These are phyloP conservation scores for Articulospora tetracladia DNA, from an alignment of 495 filamentous ascomycete genomes.

Conservation along the genomic window DNA sequence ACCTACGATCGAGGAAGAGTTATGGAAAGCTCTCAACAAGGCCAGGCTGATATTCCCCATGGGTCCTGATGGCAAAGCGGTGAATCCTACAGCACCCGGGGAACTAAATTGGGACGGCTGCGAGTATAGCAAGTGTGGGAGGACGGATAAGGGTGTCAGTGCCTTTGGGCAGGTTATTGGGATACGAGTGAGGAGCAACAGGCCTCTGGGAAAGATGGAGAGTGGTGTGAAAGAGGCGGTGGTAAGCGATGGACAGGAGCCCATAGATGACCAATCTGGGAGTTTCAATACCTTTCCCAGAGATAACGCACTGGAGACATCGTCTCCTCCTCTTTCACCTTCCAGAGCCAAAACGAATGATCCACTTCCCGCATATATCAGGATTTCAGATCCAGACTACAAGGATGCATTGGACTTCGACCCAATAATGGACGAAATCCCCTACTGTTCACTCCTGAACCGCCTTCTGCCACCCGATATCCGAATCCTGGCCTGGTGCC, in stretches of 20 bases:
- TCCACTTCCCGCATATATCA: conserved; percentile 5
- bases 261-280: conserved; percentile 16
- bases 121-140: conserved; percentile 90
- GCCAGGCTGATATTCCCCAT: conserved; percentile 75
- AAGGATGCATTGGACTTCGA: conserved; percentile 54
- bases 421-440: conserved; percentile 74
- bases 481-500: conserved; percentile 88
- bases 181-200: conserved; percentile 73
- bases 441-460: conserved; percentile 79
- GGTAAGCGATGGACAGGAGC: background rate
- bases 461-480: conserved; percentile 86
- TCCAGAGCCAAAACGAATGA: background rate
- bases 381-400: conserved; percentile 23
- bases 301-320: conserved; percentile 12
- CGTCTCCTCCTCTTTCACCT: conserved; percentile 8
- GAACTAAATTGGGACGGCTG: conserved; percentile 69
- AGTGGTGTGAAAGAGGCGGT: too few relatives aligned
- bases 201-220: conserved; percentile 42
- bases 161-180: conserved; percentile 95
- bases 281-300: conserved; percentile 15
- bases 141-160: conserved; percentile 90
- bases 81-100: conserved; percentile 24
- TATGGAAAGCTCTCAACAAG: conserved; percentile 85
- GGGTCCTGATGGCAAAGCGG: conserved; percentile 21
- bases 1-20: conserved; percentile 83